Percentiles rank a stretch among this genome's conserved stretches.
Conservation (phyloP, 2,329 filamentous ascomycete species). For the Massarina eburnea region DNA sequence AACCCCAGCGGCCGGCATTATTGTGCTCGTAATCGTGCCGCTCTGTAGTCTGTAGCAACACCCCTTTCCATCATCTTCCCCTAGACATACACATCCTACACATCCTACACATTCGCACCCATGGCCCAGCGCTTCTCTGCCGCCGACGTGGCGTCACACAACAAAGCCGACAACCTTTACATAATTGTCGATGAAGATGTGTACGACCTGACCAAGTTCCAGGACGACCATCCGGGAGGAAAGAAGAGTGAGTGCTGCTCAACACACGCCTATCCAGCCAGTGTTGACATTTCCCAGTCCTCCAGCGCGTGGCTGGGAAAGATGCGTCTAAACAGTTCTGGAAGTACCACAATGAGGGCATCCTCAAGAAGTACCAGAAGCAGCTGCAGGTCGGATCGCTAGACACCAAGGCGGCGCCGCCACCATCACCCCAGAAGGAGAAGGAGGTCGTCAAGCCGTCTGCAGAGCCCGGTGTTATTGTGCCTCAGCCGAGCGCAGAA, state of each 20-base stretch:
- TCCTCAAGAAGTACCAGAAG: constrained; percentile 64
- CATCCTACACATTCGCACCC: constrained; percentile 10
- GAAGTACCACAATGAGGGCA: constrained; percentile 64
- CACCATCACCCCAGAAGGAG: constrained; percentile 52
- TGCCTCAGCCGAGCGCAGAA: constrained; percentile 42
- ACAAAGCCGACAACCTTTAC: constrained; percentile 82
- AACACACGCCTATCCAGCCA: not conserved
- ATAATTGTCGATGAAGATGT: constrained; percentile 94
- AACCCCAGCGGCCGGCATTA: constrained; percentile 16
- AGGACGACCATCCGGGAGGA: constrained; percentile 62
- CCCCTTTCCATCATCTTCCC: constrained; percentile 10
- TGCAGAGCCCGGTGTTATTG: constrained; percentile 59
- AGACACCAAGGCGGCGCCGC: constrained; percentile 70
- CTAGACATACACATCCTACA: too few relatives aligned
- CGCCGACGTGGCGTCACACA: constrained; percentile 87
- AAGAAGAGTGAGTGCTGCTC: constrained; percentile 62
- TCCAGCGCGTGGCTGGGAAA: constrained; percentile 66
- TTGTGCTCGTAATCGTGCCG: constrained; percentile 21
- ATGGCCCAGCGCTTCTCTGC: constrained; percentile 90
- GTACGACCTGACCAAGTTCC: constrained; percentile 80
- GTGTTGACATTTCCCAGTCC: constrained; percentile 48
- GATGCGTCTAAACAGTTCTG: constrained; percentile 70
- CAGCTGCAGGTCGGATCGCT: constrained; percentile 70
- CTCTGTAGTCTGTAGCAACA: constrained; percentile 14
- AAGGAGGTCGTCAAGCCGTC: constrained; percentile 57